A percentile compares a stretch with the other conserved stretches of the same genome.
These are phyloP conservation scores for Fagus sylvatica DNA, from an alignment of 306 rosid species.

Conservation along the genomic window DNA sequence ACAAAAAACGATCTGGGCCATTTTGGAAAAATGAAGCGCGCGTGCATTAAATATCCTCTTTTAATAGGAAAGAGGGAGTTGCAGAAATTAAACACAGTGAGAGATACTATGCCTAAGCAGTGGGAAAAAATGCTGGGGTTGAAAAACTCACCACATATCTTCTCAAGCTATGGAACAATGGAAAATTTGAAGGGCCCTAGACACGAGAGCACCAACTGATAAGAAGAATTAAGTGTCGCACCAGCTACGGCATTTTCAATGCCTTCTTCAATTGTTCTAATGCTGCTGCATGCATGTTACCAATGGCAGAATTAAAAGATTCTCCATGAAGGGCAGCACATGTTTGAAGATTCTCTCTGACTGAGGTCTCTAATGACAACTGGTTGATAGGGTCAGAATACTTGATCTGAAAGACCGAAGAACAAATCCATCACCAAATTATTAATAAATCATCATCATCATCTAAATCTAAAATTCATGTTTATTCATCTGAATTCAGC, in stretches of 20 bases:
- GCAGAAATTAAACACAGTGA: not conserved
- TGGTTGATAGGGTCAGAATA: slow-evolving; percentile 81
- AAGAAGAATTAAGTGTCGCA: slow-evolving; percentile 17
- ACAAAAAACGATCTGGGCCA: not conserved
- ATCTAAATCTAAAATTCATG: not conserved
- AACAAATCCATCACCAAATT: slow-evolving; percentile 26
- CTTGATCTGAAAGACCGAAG: slow-evolving; percentile 60
- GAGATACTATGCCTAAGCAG: not conserved
- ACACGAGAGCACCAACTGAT: slow-evolving; percentile 26
- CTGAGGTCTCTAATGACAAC: slow-evolving; percentile 75
- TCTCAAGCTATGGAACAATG: slow-evolving; percentile 31
- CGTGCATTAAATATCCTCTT: not conserved
- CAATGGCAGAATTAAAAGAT: slow-evolving; percentile 76
- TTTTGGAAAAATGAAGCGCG: not conserved
- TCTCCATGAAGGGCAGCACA: slow-evolving; percentile 92
- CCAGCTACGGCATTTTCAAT: slow-evolving; percentile 67
- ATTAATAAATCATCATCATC: no score
- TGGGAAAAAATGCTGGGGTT: not conserved
- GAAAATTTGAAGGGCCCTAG: slow-evolving; percentile 33
- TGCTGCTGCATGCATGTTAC: slow-evolving; percentile 85
- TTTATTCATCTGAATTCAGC: slow-evolving; percentile 23
- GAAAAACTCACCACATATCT: slow-evolving; percentile 47
- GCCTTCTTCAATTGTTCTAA: slow-evolving; percentile 86
- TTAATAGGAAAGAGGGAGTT: not conserved
- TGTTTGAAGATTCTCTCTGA: slow-evolving; percentile 85